A percentile compares a stretch with the other conserved stretches of the same genome.
Evolutionary conservation across 768 basidiomycete species (phyloP).

Genomic region (Boletus edulis): DNA sequence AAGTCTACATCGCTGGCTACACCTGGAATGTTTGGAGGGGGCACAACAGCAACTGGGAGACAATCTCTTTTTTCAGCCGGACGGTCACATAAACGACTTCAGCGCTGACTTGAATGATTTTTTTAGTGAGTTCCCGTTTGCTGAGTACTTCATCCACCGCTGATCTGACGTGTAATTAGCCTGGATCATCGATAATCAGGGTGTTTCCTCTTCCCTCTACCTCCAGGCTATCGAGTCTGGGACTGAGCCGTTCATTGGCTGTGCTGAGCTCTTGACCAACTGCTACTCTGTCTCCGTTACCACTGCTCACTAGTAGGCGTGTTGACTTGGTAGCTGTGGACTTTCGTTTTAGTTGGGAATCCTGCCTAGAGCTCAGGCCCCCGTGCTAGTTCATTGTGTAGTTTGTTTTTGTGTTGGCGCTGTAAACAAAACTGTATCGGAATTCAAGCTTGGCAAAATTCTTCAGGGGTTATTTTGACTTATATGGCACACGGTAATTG

Average conservation of each 20-base stretch:
- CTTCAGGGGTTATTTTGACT: constrained; percentile 14
- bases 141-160: not conserved
- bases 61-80: constrained; percentile 51
- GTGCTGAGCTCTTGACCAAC: constrained; percentile 42
- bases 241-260: constrained; percentile 53
- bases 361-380: no score
- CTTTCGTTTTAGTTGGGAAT: not conserved
- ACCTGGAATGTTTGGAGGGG: constrained; percentile 59
- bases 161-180: constrained; percentile 30
- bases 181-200: constrained; percentile 45
- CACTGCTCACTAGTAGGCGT: not conserved
- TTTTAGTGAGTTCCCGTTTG: constrained; percentile 40
- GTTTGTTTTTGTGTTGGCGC: not conserved
- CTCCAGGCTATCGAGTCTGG: constrained; percentile 55
- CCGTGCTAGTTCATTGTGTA: no score
- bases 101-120: constrained; percentile 51
- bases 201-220: constrained; percentile 47
- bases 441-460: not conserved
- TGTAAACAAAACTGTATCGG: no score
- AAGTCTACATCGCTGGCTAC: constrained; percentile 43
- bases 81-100: constrained; percentile 50
- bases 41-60: constrained; percentile 53
- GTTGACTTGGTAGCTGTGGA: not conserved
- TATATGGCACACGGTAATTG: constrained; percentile 17
- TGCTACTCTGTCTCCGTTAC: constrained; percentile 40